Conservation (phyloP, 2,329 filamentous ascomycete genomes). For the Aspergillus brunneoviolaceus region DNA sequence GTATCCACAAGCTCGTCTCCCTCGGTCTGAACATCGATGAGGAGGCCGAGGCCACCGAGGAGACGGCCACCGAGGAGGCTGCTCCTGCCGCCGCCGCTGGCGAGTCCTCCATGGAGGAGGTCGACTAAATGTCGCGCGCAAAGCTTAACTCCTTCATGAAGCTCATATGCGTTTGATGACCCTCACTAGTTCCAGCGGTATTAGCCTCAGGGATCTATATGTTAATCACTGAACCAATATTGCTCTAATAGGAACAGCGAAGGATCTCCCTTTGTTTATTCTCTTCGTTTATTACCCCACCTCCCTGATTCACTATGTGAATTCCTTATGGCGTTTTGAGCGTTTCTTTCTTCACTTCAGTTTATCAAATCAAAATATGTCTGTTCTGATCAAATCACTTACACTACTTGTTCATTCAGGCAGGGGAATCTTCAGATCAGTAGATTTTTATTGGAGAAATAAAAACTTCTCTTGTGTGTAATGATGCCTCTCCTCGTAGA, state of each 20-base stretch:
- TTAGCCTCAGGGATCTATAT: constrained; percentile 10
- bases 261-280: constrained; percentile 12
- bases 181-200: constrained; percentile 14
- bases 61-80: constrained; percentile 56
- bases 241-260: constrained; percentile 17
- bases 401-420: background rate
- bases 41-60: constrained; percentile 70
- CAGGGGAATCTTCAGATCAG: constrained; percentile 2
- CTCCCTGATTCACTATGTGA: constrained; percentile 18
- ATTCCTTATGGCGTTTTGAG: constrained; percentile 25
- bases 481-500: background rate
- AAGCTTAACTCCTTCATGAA: constrained; percentile 13
- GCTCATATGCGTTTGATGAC: constrained; percentile 16
- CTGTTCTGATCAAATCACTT: constrained; percentile 13
- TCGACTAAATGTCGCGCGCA: constrained; percentile 68
- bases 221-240: constrained; percentile 9
- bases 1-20: constrained; percentile 99
- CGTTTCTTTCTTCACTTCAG: constrained; percentile 20
- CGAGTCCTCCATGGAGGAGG: constrained; percentile 99
- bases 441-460: constrained; percentile 11
- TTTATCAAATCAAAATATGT: constrained; percentile 15
- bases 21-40: constrained; percentile 97
- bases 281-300: constrained; percentile 8
- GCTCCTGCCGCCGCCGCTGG: constrained; percentile 64
- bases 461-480: constrained; percentile 11